Conservation (phyloP, 257 asterid genomes). For the Scutellaria baicalensis region DNA sequence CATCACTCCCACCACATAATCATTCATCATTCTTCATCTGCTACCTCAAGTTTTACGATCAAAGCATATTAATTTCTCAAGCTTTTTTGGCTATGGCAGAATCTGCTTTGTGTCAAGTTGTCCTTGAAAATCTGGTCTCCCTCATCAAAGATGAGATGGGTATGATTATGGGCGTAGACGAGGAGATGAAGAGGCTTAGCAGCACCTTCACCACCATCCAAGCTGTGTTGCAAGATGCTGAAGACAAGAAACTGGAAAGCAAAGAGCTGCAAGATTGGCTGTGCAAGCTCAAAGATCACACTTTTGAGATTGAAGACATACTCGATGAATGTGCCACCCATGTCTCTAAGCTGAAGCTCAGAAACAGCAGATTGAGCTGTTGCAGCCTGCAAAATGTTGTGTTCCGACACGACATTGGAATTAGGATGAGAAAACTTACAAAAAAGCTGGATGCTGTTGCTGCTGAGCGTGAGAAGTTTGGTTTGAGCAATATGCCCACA, state of each 20-base stretch:
- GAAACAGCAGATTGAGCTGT: neutral
- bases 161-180: slow-evolving; percentile 18
- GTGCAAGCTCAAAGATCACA: slow-evolving; percentile 15
- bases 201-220: slow-evolving; percentile 21
- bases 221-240: slow-evolving; percentile 31
- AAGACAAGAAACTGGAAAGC: slow-evolving; percentile 9
- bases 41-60: too few relatives aligned
- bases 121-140: slow-evolving; percentile 6
- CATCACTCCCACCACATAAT: neutral
- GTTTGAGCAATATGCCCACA: neutral
- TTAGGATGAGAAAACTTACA: slow-evolving; percentile 4
- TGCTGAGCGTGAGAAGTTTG: neutral
- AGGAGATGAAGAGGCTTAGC: slow-evolving; percentile 24
- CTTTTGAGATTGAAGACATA: slow-evolving; percentile 23
- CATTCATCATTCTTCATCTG: neutral
- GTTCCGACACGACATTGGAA: neutral
- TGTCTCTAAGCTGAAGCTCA: too few relatives aligned
- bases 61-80: too few relatives aligned
- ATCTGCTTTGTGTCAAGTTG: slow-evolving; percentile 9
- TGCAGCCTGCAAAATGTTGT: neutral
- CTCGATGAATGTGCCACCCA: slow-evolving; percentile 17
- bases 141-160: slow-evolving; percentile 19
- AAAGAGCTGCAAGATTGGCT: slow-evolving; percentile 16
- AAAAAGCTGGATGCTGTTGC: neutral
- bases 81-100: slow-evolving; percentile 5